Conservation (phyloP, 2,329 filamentous ascomycete species). For the Colletotrichum limetticola region DNA sequence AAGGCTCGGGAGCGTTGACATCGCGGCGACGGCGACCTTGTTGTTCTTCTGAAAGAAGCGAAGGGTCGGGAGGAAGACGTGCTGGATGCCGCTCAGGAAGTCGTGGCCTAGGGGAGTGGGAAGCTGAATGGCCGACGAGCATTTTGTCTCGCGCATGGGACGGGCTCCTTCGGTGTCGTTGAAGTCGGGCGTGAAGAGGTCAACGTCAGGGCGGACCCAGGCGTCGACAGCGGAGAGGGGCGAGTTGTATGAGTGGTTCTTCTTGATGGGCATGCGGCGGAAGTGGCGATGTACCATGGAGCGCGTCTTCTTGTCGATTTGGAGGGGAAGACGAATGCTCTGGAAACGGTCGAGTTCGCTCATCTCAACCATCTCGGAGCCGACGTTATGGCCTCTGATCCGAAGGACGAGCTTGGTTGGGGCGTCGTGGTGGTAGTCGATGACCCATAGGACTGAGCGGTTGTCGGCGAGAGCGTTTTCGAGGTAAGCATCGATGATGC, state of each 20-base stretch:
- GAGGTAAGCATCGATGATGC: slow-evolving; percentile 1
- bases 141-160: not conserved
- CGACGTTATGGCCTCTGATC: not conserved
- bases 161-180: slow-evolving; percentile 28
- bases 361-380: not conserved
- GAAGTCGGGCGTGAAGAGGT: slow-evolving; percentile 38
- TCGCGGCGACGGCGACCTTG: not conserved
- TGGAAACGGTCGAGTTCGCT: not conserved
- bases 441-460: not conserved
- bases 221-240: not conserved
- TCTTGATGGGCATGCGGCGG: not conserved
- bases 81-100: not conserved
- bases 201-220: slow-evolving; percentile 30
- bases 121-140: not conserved
- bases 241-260: not conserved
- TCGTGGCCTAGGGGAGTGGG: not conserved
- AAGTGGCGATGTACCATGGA: slow-evolving; percentile 10
- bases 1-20: slow-evolving; percentile 6
- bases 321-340: not conserved
- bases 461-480: not conserved
- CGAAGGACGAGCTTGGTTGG: not conserved
- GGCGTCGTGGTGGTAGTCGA: not conserved
- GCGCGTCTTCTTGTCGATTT: slow-evolving; percentile 4
- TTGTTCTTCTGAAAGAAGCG: slow-evolving; percentile 4
- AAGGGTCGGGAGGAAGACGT: not conserved